These are phyloP conservation scores for Chaetomium tenue DNA, from an alignment of 495 filamentous ascomycete genomes.

Conservation along the genomic window DNA sequence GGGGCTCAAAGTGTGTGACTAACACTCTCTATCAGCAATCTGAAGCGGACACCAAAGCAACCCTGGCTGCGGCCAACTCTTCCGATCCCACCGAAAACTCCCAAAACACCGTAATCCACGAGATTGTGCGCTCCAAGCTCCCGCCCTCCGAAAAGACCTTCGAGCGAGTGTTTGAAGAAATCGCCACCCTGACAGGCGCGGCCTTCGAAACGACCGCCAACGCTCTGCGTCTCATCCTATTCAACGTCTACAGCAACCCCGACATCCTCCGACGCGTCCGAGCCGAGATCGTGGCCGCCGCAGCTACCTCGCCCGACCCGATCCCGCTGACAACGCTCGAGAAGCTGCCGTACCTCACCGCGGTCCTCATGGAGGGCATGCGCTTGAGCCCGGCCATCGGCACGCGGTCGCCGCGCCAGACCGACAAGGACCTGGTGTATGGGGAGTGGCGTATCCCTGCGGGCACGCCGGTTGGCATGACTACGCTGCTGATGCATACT, in stretches of 20 bases:
- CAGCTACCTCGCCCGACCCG: not conserved
- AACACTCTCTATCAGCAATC: not conserved
- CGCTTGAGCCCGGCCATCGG: conserved; percentile 38
- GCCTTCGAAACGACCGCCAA: conserved; percentile 34
- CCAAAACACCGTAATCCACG: conserved; percentile 11
- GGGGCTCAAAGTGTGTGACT: not conserved
- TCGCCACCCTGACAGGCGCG: conserved; percentile 27
- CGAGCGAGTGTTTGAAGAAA: conserved; percentile 28
- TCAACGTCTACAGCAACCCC: conserved; percentile 29
- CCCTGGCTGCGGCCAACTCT: not conserved
- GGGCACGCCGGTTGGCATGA: conserved; percentile 42
- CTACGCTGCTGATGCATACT: conserved; percentile 33
- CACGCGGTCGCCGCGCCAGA: conserved; percentile 39
- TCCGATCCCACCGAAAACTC: not conserved
- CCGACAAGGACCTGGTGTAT: conserved; percentile 40
- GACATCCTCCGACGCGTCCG: conserved; percentile 27
- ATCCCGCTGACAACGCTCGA: conserved; percentile 28
- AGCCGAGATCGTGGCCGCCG: conserved; percentile 23
- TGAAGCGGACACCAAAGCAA: not conserved
- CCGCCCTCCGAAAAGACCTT: conserved; percentile 30
- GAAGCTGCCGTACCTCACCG: conserved; percentile 39
- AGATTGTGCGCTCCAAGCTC: conserved; percentile 33
- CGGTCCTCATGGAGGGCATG: conserved; percentile 40
- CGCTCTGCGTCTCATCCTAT: conserved; percentile 29
- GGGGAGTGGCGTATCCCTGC: conserved; percentile 49